A percentile compares a stretch with the other conserved stretches of the same genome.
These are phyloP conservation scores for Chlorella sorokiniana DNA, from an alignment of 139 green algal species.

Conservation along the genomic window DNA sequence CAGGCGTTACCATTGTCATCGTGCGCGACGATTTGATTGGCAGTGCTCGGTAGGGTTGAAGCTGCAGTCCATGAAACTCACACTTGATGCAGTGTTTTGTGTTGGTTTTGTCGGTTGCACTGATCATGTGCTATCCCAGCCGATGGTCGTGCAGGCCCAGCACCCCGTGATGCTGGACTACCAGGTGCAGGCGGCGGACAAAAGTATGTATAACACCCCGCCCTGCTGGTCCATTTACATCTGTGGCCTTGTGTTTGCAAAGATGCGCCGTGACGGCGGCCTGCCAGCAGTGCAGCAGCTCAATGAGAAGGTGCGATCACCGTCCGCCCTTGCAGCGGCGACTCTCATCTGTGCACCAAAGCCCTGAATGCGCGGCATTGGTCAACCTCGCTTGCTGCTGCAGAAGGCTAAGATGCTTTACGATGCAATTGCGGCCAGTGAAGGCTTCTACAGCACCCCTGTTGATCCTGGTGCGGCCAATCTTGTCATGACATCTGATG, in stretches of 20 bases:
- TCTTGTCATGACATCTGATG: no score
- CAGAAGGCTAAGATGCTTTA: conserved; percentile 90
- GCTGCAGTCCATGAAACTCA: no score
- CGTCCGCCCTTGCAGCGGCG: neutral
- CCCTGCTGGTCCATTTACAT: conserved; percentile 98
- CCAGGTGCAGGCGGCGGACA: conserved; percentile 83
- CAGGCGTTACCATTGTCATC: conserved; percentile 96
- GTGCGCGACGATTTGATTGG: conserved; percentile 95
- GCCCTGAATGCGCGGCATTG: no score
- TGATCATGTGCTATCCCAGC: neutral
- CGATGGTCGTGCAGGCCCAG: conserved; percentile 38
- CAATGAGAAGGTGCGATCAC: conserved; percentile 39
- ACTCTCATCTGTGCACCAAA: neutral
- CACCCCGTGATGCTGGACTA: conserved; percentile 95
- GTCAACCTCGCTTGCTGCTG: no score
- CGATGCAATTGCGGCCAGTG: conserved; percentile 80
- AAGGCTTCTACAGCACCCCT: conserved; percentile 92
- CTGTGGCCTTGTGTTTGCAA: conserved; percentile 96
- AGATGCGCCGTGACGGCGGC: conserved; percentile 73
- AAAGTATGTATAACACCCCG: conserved; percentile 98
- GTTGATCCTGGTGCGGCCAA: conserved; percentile 69
- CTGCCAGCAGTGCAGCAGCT: conserved; percentile 37
- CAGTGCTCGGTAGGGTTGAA: conserved; percentile 63
- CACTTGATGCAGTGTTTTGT: no score
- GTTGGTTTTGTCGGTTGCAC: neutral